A percentile compares a stretch with the other conserved stretches of the same genome.
Evolutionary conservation across 306 rosid species (phyloP).

Genomic region (Rosa multiflora): DNA sequence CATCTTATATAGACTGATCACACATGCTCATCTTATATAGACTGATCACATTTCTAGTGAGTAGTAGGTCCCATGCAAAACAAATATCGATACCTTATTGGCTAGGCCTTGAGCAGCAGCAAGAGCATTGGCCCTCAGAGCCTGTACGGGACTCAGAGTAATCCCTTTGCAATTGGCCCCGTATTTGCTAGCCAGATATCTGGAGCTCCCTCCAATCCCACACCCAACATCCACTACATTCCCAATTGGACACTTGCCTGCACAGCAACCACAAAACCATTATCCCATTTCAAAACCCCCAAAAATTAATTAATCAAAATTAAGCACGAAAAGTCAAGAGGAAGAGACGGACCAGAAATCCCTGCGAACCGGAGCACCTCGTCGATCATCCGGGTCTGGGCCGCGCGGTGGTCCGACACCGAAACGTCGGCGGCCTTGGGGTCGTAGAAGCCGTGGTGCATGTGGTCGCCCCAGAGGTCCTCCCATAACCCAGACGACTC

Average conservation of each 20-base stretch:
- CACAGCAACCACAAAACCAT: background rate
- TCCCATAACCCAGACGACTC: constrained; percentile 85
- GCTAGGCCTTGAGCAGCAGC: constrained; percentile 65
- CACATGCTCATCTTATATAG: too few species aligned
- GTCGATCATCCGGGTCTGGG: constrained; percentile 88
- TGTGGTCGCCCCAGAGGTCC: constrained; percentile 87
- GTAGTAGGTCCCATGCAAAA: background rate
- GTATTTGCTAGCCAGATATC: constrained; percentile 64
- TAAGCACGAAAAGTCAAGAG: background rate
- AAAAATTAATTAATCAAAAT: background rate
- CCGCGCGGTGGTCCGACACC: constrained; percentile 67
- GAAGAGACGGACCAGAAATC: constrained; percentile 24
- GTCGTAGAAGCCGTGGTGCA: constrained; percentile 91
- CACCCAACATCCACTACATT: constrained; percentile 84
- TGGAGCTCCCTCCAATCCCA: constrained; percentile 95
- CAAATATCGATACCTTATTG: constrained; percentile 34
- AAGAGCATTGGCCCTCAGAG: constrained; percentile 75
- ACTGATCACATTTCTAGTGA: too few species aligned
- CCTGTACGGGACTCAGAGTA: constrained; percentile 89
- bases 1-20: too few species aligned
- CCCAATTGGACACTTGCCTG: constrained; percentile 19
- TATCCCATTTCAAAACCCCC: background rate
- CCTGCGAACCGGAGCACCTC: constrained; percentile 67
- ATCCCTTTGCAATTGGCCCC: constrained; percentile 69
- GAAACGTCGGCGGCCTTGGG: constrained; percentile 45